Conservation (phyloP, 257 asterid genomes). For the Nicotiana attenuata region DNA sequence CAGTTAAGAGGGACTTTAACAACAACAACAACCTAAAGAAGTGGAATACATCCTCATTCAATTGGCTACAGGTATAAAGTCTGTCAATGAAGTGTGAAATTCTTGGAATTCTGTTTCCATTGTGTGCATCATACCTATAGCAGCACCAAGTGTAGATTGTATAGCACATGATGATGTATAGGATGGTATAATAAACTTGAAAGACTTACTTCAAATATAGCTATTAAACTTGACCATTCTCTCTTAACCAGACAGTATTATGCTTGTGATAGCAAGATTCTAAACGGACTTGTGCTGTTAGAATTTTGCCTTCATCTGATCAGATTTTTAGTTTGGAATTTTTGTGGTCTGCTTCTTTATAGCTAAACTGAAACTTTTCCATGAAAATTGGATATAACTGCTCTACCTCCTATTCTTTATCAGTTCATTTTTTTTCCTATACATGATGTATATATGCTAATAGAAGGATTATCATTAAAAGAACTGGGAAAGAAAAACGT, state of each 20-base stretch:
- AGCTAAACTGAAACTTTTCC: neutral
- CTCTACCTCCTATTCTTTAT: neutral
- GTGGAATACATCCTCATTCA: neutral
- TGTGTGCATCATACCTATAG: constrained; percentile 1
- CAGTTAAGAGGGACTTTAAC: constrained; percentile 8
- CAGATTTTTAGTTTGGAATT: neutral
- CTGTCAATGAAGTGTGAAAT: neutral
- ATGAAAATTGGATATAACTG: neutral
- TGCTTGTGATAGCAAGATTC: neutral
- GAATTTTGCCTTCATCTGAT: neutral
- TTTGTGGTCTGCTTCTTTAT: neutral
- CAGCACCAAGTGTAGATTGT: constrained; percentile 3
- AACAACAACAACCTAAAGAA: neutral
- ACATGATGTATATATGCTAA: no score
- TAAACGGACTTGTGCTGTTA: neutral
- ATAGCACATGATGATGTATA: constrained; percentile 3
- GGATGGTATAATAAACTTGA: constrained; percentile 6
- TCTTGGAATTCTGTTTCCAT: neutral
- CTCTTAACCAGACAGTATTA: neutral
- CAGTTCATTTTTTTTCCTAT: neutral
- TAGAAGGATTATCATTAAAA: no score
- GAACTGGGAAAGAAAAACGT: no score
- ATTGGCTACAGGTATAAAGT: neutral
- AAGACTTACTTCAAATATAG: neutral
- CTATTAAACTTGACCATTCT: neutral